Evolutionary conservation across 306 rosid species (phyloP).

Genomic region (Vicia faba): DNA sequence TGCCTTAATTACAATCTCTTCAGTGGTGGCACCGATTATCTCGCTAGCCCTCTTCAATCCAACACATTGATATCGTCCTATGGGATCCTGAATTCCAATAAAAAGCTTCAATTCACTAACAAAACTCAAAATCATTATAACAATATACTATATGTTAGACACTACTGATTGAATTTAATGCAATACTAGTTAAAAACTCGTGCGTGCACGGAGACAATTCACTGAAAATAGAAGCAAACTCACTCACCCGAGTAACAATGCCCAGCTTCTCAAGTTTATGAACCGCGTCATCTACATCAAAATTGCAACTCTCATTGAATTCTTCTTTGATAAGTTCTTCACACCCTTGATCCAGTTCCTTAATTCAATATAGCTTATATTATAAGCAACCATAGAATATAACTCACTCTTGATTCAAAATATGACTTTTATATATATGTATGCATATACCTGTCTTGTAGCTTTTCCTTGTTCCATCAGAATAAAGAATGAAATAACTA

Average conservation of each 20-base stretch:
- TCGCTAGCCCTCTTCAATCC: constrained; percentile 87
- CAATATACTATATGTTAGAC: not conserved
- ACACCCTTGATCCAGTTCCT: constrained; percentile 82
- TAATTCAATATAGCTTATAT: constrained; percentile 34
- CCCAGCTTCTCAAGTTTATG: constrained; percentile 83
- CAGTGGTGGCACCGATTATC: constrained; percentile 86
- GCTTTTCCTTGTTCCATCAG: constrained; percentile 94
- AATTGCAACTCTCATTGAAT: constrained; percentile 65
- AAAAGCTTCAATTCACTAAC: constrained; percentile 3
- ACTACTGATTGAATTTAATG: not conserved
- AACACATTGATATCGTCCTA: constrained; percentile 63
- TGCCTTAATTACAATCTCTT: constrained; percentile 75
- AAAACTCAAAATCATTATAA: not conserved
- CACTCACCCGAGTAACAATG: constrained; percentile 73
- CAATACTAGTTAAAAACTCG: too few relatives aligned
- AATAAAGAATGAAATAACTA: constrained; percentile 74
- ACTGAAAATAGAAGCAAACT: too few relatives aligned
- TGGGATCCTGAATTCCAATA: constrained; percentile 57
- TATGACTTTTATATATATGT: too few relatives aligned
- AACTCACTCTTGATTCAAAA: not conserved
- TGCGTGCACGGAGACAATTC: too few relatives aligned
- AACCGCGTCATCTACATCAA: constrained; percentile 89
- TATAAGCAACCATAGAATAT: not conserved
- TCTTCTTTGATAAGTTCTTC: constrained; percentile 81
- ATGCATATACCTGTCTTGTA: constrained; percentile 52